These are phyloP conservation scores for Juglanconis sp. DNA, from an alignment of 2,329 filamentous ascomycete genomes.

Conservation along the genomic window DNA sequence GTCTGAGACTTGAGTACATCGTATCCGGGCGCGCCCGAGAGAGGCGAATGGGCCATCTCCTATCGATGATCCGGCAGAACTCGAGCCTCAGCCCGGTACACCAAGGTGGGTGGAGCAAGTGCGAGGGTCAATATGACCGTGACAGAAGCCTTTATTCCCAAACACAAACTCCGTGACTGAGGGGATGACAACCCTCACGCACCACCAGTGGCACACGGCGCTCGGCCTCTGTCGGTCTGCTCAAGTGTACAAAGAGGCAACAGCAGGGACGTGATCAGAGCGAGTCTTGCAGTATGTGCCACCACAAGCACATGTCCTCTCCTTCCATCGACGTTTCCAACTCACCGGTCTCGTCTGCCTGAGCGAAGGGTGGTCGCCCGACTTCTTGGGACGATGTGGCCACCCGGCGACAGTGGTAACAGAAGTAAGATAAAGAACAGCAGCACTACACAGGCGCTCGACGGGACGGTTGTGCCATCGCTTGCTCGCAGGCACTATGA, in stretches of 20 bases:
- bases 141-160: too few relatives aligned
- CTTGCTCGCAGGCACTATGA: background rate
- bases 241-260: background rate
- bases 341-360: constrained; percentile 1
- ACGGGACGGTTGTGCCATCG: background rate
- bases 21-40: too few relatives aligned
- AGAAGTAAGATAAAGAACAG: too few relatives aligned
- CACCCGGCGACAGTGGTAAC: constrained; percentile 18
- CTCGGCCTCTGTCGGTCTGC: background rate
- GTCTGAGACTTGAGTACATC: too few relatives aligned
- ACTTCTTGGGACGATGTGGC: constrained; percentile 30
- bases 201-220: background rate
- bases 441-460: background rate
- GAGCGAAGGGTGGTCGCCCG: constrained; percentile 18
- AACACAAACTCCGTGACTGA: background rate
- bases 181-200: background rate
- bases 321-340: background rate
- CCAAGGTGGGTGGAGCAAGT: too few relatives aligned
- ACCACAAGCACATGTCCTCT: background rate
- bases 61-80: too few relatives aligned
- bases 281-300: background rate
- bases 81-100: too few relatives aligned
- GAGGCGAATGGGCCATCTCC: too few relatives aligned
- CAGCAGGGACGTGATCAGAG: background rate
- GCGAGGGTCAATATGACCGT: too few relatives aligned